phyloP scores from a whole-genome alignment of 139 green algal genomes.

The Chlorella vulgaris region DNA sequence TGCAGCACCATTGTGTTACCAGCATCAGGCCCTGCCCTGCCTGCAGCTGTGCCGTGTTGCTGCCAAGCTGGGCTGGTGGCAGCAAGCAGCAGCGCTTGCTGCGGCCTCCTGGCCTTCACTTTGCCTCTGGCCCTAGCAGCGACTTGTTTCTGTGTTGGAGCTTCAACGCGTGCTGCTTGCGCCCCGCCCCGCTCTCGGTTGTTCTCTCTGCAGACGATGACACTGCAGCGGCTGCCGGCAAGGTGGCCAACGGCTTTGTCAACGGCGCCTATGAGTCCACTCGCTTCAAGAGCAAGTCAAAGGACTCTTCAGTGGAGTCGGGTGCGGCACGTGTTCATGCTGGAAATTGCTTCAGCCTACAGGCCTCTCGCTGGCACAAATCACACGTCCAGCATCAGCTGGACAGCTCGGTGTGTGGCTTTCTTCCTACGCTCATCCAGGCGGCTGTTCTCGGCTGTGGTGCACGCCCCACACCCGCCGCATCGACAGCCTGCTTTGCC shows the following conservation, averaged over 20 bases:
- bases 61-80: not conserved
- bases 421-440: no score
- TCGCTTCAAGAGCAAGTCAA: constrained; percentile 89
- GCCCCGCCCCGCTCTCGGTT: no score
- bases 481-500: no score
- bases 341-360: no score
- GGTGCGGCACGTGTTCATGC: not conserved
- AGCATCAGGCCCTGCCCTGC: no score
- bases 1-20: no score
- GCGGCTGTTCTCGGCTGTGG: no score
- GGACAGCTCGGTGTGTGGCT: no score
- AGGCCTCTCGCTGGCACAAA: not conserved
- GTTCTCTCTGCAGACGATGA: not conserved
- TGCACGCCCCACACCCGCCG: no score
- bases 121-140: no score
- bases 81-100: not conserved
- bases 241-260: constrained; percentile 62
- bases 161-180: not conserved
- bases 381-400: no score
- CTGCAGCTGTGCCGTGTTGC: not conserved
- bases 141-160: not conserved
- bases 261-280: constrained; percentile 82
- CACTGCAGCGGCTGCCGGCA: constrained; percentile 25
- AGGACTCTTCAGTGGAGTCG: constrained; percentile 46
- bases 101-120: not conserved